Base-by-base conservation (phyloP, 2,329 filamentous ascomycete genomes). In the Rutstroemia sp. region DNA sequence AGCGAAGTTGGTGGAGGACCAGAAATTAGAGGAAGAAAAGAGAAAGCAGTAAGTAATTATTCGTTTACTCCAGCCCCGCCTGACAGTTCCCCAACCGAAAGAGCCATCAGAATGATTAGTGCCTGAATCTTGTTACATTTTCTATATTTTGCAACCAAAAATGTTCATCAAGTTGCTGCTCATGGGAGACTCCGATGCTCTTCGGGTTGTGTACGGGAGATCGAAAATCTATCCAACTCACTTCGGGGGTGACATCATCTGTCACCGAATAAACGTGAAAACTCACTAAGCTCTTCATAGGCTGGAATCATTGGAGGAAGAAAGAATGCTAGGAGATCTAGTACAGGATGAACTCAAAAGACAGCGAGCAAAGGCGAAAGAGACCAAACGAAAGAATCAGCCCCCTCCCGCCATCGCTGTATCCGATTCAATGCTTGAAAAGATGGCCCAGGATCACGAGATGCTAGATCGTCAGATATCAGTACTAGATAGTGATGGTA, bases 331-430 rank as follows among this genome's bases (percentile, higher is more conserved):
- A 64, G 81, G 83, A 37, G 79, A 86, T 58, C 82, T 89, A 77
- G 80, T 92, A 6, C 80, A 87, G 59, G 82, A 89, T 63, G 86
- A 92, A 65, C 75, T 89, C 56, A 81, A 80, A 57, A 81, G 85
- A 44, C 84, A 88, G 63, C 79, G 80, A 60, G 83, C 79, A 61
- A 83, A 81, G 64, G 80, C 76, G 16, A 83, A 81, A 65, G 82
- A 90, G 62, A 77, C 78, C 16, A 85, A 84, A 65, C 78, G 80
- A 59, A 85, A 82, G 65, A 82, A 79, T 58, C 77, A 76, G 47
- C 71, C 74, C 41, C 62, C 66, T 27, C 51, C 64, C 19, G 54
- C 59, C 10, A 48, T 57, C 16, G 39, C 64, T 7, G 73, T 62
- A 8, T 53, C 56, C 8, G 54, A 65, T 44, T 53, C 54, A 8